Evolutionary conservation across 768 basidiomycete species (phyloP).

Genomic region (Leccinum aurantiacum): DNA sequence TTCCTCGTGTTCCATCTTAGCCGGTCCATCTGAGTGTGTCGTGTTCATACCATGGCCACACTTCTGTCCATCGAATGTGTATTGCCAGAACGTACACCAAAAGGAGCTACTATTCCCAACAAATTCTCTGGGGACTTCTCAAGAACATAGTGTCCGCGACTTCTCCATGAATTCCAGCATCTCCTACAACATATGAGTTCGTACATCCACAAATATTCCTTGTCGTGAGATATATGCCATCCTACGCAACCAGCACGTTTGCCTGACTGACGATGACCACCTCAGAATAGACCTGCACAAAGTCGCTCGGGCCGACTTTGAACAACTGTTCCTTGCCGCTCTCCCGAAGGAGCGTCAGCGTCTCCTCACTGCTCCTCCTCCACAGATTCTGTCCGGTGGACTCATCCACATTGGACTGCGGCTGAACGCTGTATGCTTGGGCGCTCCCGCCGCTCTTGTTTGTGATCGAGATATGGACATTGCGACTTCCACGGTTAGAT

Average conservation of each 20-base stretch:
- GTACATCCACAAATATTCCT: background rate
- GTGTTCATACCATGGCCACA: too few relatives aligned
- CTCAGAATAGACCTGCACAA: slow-evolving; percentile 14
- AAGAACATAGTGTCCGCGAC: background rate
- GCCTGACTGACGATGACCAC: slow-evolving; percentile 14
- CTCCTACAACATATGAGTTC: background rate
- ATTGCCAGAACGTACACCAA: too few relatives aligned
- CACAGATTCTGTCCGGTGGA: slow-evolving; percentile 1
- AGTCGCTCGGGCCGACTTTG: slow-evolving; percentile 13
- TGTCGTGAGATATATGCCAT: background rate
- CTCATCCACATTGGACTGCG: slow-evolving; percentile 2
- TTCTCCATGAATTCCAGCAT: background rate
- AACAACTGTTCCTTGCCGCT: slow-evolving; percentile 8
- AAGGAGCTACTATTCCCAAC: background rate
- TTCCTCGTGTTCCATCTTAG: too few relatives aligned
- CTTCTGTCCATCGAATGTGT: too few relatives aligned
- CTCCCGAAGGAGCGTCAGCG: slow-evolving; percentile 4
- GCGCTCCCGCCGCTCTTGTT: slow-evolving; percentile 8
- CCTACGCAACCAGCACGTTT: background rate
- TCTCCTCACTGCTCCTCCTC: slow-evolving; percentile 10
- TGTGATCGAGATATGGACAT: slow-evolving; percentile 5
- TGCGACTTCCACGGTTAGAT: slow-evolving; percentile 4
- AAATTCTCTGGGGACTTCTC: background rate
- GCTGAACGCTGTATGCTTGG: background rate
- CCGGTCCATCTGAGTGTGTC: too few relatives aligned